Base-by-base conservation (phyloP, 495 filamentous ascomycete genomes). In the Aspergillus affinis region DNA sequence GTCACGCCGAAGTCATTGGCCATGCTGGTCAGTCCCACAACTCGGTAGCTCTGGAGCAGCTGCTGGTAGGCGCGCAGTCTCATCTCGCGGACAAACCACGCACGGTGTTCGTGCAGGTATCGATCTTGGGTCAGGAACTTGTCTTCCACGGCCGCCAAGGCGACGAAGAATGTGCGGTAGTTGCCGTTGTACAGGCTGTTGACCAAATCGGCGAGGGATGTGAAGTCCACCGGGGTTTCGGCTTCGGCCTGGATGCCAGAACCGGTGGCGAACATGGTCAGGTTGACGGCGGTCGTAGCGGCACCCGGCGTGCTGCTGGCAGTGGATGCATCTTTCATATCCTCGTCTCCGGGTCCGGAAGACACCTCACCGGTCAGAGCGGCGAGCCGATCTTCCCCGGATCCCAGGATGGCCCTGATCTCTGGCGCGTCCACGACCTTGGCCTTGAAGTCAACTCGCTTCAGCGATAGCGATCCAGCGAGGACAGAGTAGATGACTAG, bases 81-180 rank as follows among this genome's bases (percentile, higher is more conserved):
- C 94, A 98, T 98, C 80, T 98, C 94, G 32, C 94, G 89, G 58
- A 98, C 92, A 74, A 92, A 98, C 93, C 93, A 98, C 59, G 86
- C 84, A 62, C 87, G 88, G 75, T 98, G 94, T 78, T 98, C 95
- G 65, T 90, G 86, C 55, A 98, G 80, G 75, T 97, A 96, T 45
- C 94, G 88, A 67, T 98, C 95, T 68, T 93, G 90, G 58, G 85
- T 92, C 60, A 98, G 78, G 83, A 98, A 98, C 63, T 88, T 85
- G 71, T 93, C 90, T 80, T 98, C 94, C 5, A 97, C 93, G 15
- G 86, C 82, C n/a, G 90, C 93, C 21, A 98, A 83, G 12, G 93
- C 89, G 62, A 85, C 80, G 78, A 98, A 98, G 82, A 97, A 98
- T 19, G 87, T 85, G 69, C 89, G 89, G 80, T 98, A 98, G 74